Evolutionary conservation across 805 yeast genomes (phyloP).

Genomic region (Diddensiella santjacobensis): DNA sequence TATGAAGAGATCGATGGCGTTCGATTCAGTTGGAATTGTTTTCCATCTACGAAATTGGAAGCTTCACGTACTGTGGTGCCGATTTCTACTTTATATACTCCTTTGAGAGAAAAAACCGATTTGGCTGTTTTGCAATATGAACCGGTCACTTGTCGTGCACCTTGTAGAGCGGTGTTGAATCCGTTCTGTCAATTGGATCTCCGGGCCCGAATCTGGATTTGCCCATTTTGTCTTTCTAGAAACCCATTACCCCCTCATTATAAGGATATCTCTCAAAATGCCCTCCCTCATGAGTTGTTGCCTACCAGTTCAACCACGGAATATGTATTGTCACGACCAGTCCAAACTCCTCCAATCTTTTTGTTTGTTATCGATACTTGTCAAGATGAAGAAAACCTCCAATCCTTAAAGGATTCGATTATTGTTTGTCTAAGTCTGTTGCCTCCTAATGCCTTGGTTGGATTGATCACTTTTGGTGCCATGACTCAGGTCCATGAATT

Average conservation of each 20-base stretch:
- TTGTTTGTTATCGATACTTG: constrained; percentile 83
- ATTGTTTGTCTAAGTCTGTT: constrained; percentile 70
- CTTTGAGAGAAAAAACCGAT: constrained; percentile 74
- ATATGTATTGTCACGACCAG: constrained; percentile 80
- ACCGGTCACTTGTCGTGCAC: constrained; percentile 75
- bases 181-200: constrained; percentile 75
- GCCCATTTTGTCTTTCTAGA: constrained; percentile 77
- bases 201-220: constrained; percentile 73
- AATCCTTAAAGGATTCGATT: constrained; percentile 77
- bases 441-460: constrained; percentile 87
- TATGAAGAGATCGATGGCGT: constrained; percentile 61
- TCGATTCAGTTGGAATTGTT: constrained; percentile 77
- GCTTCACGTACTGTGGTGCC: constrained; percentile 92
- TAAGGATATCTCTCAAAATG: constrained; percentile 71
- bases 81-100: constrained; percentile 92
- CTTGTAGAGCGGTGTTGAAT: constrained; percentile 81
- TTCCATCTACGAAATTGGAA: constrained; percentile 85
- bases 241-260: constrained; percentile 85
- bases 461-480: constrained; percentile 84
- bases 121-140: constrained; percentile 78
- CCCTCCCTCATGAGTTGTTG: constrained; percentile 75
- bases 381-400: constrained; percentile 82
- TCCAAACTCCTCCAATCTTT: constrained; percentile 79
- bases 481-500: constrained; percentile 87
- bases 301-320: constrained; percentile 73